A percentile compares a stretch with the other conserved stretches of the same genome.
These are phyloP conservation scores for Echinosophora koreensis DNA, from an alignment of 306 rosid species.

Conservation along the genomic window DNA sequence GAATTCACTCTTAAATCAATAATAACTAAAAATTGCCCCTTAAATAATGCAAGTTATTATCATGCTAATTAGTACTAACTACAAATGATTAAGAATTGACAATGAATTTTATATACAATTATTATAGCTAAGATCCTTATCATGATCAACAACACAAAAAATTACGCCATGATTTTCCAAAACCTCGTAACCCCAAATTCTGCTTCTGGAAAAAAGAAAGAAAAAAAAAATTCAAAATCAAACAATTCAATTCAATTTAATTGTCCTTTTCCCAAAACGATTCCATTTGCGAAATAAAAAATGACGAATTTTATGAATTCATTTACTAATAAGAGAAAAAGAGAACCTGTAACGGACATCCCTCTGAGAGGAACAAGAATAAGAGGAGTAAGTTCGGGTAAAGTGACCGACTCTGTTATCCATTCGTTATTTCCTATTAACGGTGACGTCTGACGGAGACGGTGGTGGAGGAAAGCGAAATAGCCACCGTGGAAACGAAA, in stretches of 20 bases:
- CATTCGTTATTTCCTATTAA: conserved; percentile 45
- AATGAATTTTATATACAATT: not conserved
- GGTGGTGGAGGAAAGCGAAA: conserved; percentile 10
- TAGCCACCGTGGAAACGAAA: conserved; percentile 34
- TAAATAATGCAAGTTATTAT: not conserved
- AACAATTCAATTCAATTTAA: conserved; percentile 24
- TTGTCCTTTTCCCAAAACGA: not conserved
- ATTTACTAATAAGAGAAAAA: conserved; percentile 26
- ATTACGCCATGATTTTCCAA: not conserved
- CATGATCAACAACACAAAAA: conserved; percentile 12
- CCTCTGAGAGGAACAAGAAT: conserved; percentile 64
- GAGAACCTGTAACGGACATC: conserved; percentile 88
- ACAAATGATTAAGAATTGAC: not conserved
- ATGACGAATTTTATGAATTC: no score
- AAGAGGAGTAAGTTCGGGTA: conserved; percentile 47
- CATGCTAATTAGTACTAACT: not conserved
- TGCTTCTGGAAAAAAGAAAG: not conserved
- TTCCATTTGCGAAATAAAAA: no score
- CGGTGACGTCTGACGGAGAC: conserved; percentile 25
- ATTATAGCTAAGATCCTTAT: not conserved
- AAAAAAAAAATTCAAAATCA: not conserved
- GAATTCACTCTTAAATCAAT: conserved; percentile 17
- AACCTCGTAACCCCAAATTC: not conserved
- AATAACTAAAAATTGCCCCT: not conserved
- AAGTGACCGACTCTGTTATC: conserved; percentile 53